Conservation (phyloP, 2,329 filamentous ascomycete species). For the Neopestalotiopsis clavispora region DNA sequence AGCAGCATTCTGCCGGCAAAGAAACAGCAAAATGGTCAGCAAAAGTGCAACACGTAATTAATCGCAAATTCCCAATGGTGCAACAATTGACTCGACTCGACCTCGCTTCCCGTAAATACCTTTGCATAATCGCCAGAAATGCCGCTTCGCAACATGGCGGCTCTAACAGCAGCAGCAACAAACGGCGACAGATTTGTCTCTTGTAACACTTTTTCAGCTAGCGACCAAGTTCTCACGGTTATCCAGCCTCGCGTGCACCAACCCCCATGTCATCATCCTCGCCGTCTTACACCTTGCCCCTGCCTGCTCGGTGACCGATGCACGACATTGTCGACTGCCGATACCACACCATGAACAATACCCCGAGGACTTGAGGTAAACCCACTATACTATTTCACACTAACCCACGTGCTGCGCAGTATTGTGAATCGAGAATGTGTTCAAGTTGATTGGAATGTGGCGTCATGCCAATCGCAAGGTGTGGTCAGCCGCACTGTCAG, state of each 20-base stretch:
- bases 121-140: slow-evolving; percentile 21
- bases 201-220: slow-evolving; percentile 24
- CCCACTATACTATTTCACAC: not conserved
- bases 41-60: slow-evolving; percentile 43
- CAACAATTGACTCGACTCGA: slow-evolving; percentile 40
- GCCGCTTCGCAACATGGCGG: slow-evolving; percentile 26
- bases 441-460: not conserved
- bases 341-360: not conserved
- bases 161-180: slow-evolving; percentile 30
- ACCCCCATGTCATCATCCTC: not conserved
- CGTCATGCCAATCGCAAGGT: not conserved
- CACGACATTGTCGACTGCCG: not conserved
- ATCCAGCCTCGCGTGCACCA: slow-evolving; percentile 1
- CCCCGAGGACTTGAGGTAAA: not conserved
- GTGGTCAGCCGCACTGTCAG: not conserved
- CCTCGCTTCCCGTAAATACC: slow-evolving; percentile 36
- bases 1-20: slow-evolving; percentile 35
- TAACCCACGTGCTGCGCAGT: not conserved
- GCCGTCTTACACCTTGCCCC: not conserved
- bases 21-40: slow-evolving; percentile 35
- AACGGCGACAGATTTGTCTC: slow-evolving; percentile 23
- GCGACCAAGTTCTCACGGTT: not conserved
- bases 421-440: not conserved
- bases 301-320: not conserved
- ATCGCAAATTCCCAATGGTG: slow-evolving; percentile 43